These are phyloP conservation scores for Cutaneotrichosporon arboriforme DNA, from an alignment of 1,284 basidiomycete genomes.

Conservation along the genomic window DNA sequence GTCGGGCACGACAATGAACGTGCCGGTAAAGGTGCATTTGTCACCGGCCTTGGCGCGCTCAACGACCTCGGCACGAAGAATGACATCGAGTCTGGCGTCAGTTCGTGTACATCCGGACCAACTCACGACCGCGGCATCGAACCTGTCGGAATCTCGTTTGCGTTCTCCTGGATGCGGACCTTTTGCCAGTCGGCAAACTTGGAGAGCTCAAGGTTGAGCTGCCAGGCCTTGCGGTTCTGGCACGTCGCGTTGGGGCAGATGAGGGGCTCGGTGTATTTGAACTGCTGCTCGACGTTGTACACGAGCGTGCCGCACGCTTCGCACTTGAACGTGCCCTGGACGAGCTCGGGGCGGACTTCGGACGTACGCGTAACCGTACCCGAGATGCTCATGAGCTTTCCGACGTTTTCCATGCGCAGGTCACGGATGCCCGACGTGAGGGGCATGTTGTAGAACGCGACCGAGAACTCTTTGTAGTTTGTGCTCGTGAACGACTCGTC, in stretches of 20 bases:
- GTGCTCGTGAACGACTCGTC: conserved; percentile 35
- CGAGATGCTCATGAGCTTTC: conserved; percentile 84
- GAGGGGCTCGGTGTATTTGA: conserved; percentile 98
- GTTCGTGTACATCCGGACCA: background rate
- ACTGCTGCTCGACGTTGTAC: conserved; percentile 97
- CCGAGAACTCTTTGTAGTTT: conserved; percentile 85
- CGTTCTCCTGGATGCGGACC: conserved; percentile 97
- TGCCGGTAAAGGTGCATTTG: conserved; percentile 96
- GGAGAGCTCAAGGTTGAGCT: conserved; percentile 90
- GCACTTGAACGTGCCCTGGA: conserved; percentile 91
- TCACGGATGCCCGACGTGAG: conserved; percentile 94
- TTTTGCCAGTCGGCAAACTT: conserved; percentile 99
- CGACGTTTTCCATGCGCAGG: conserved; percentile 85
- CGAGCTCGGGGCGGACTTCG: conserved; percentile 91
- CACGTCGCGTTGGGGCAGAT: conserved; percentile 91
- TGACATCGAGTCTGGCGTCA: conserved; percentile 73
- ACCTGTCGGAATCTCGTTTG: conserved; percentile 97
- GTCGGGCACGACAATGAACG: conserved; percentile 97
- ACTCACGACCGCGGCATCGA: conserved; percentile 80
- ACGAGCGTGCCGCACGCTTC: conserved; percentile 79
- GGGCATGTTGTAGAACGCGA: conserved; percentile 95
- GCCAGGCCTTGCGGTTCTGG: conserved; percentile 84
- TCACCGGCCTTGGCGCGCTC: conserved; percentile 98
- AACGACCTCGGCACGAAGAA: conserved; percentile 89
- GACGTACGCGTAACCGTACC: conserved; percentile 97